Conservation (phyloP, 2,329 filamentous ascomycete genomes). For the Chalaropsis ovoidea region DNA sequence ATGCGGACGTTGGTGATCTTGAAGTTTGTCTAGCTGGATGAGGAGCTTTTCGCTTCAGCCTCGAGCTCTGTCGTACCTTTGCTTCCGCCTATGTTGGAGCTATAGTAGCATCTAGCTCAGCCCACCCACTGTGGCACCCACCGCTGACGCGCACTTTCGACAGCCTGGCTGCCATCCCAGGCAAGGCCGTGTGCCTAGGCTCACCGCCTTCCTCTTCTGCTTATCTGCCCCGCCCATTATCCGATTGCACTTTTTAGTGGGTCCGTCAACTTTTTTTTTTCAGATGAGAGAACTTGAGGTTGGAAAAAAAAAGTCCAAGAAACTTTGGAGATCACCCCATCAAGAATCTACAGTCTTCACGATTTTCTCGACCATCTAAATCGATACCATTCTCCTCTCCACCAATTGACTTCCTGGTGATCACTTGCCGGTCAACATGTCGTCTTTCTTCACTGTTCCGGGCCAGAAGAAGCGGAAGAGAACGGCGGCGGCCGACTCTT, state of each 20-base stretch:
- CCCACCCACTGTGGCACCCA: slow-evolving; percentile 21
- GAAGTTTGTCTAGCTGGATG: slow-evolving; percentile 8
- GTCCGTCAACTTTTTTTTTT: slow-evolving; percentile 24
- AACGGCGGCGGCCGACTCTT: slow-evolving; percentile 40
- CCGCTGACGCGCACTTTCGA: slow-evolving; percentile 24
- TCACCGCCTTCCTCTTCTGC: slow-evolving; percentile 30
- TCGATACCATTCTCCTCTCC: not conserved
- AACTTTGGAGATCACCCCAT: slow-evolving; percentile 5
- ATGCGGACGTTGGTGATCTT: not conserved
- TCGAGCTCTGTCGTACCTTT: slow-evolving; percentile 20
- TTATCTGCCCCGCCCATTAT: slow-evolving; percentile 26
- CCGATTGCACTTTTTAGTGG: slow-evolving; percentile 25
- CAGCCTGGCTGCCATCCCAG: slow-evolving; percentile 22
- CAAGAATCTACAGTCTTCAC: not conserved
- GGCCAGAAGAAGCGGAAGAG: slow-evolving; percentile 88
- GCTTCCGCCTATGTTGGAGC: slow-evolving; percentile 23
- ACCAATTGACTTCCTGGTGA: not conserved
- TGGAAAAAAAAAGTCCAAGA: slow-evolving; percentile 27
- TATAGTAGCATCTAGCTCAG: slow-evolving; percentile 20
- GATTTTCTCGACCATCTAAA: slow-evolving; percentile 3
- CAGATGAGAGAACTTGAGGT: slow-evolving; percentile 20
- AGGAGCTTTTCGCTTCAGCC: slow-evolving; percentile 22
- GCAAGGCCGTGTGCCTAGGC: slow-evolving; percentile 30
- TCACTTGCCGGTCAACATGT: slow-evolving; percentile 47
- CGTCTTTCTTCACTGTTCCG: slow-evolving; percentile 89